Base-by-base conservation (phyloP, 805 yeast genomes). In the Saccharomycopsis sp. region DNA sequence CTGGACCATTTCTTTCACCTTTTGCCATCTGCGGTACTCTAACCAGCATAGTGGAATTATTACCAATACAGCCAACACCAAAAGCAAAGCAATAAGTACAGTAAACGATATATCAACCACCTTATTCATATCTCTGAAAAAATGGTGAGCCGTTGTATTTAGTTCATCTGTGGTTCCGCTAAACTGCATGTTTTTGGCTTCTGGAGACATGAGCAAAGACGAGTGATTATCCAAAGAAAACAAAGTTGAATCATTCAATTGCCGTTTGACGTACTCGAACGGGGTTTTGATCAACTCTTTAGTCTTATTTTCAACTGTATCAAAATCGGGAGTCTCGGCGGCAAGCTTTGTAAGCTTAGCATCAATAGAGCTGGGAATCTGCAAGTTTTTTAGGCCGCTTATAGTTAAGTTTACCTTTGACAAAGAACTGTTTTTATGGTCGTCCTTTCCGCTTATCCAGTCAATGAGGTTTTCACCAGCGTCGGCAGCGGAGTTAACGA, bases 341-440 rank as follows among this genome's bases (percentile, higher is more conserved):
- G 79, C 72, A 48, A 91, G 69, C 0, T 66, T 62, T 2, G 79
- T 79, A 16, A 94, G 73, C 29, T 83, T 80, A 1, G 68, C 67
- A 62, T 88, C 80, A 48, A 91, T 83, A 0, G 83, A 71, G 0
- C 81, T 65, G 1, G 97, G 89, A 12, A 94, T 87, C 15, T 79
- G 67, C 57, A 92, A 68, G 59, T 84, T 71, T 61, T 78, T 71
- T 63, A 92, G 70, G 0, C 81, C 71, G 8, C 70, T 66, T 2
- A 89, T 75, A 0, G 91, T 81, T 18, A 87, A 66, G 64, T 83
- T 81, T 24, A 91, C 82, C 24, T 77, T 74, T 2, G 69, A 64
- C 15, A 83, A 61, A 3, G 70, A 65, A 1, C 74, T 63, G 24
- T 70, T 67, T 24, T 70, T 66, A 29, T 66, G 65, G 24, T 65